phyloP scores from a whole-genome alignment of 345 rosid genomes.

The Dovyalis caffra region DNA sequence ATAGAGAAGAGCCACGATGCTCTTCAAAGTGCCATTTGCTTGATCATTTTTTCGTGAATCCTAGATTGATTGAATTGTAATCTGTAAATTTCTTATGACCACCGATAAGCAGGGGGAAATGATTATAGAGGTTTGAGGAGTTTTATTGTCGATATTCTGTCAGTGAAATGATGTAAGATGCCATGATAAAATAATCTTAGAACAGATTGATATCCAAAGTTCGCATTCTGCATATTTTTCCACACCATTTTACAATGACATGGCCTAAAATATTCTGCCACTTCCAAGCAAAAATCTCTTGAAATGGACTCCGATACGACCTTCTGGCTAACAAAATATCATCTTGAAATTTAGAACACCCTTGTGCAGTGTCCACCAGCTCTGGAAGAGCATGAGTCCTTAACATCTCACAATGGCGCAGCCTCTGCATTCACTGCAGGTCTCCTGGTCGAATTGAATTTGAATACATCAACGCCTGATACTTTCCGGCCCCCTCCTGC shows the following conservation, averaged over 20 bases:
- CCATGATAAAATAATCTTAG: neutral
- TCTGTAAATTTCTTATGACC: too few relatives aligned
- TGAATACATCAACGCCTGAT: constrained; percentile 37
- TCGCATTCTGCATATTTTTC: neutral
- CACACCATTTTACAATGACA: neutral
- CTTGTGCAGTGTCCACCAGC: constrained; percentile 33
- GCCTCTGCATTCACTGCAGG: constrained; percentile 38
- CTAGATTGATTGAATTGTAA: neutral
- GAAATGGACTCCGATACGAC: neutral
- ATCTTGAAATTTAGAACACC: constrained; percentile 16
- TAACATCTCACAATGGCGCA: constrained; percentile 20
- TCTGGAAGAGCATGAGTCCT: constrained; percentile 25
- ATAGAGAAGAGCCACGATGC: neutral
- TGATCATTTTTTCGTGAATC: neutral
- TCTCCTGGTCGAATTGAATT: constrained; percentile 53
- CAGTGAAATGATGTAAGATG: neutral
- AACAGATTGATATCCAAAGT: neutral
- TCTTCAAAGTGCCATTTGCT: neutral
- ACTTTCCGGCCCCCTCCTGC: constrained; percentile 33
- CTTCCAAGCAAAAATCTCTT: constrained; percentile 9
- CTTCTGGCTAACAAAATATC: neutral
- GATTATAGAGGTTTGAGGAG: neutral
- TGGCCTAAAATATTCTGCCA: neutral
- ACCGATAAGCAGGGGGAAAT: too few relatives aligned
- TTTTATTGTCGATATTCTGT: neutral